phyloP scores from a whole-genome alignment of 2,329 filamentous ascomycete species.

The Apiospora marii region DNA sequence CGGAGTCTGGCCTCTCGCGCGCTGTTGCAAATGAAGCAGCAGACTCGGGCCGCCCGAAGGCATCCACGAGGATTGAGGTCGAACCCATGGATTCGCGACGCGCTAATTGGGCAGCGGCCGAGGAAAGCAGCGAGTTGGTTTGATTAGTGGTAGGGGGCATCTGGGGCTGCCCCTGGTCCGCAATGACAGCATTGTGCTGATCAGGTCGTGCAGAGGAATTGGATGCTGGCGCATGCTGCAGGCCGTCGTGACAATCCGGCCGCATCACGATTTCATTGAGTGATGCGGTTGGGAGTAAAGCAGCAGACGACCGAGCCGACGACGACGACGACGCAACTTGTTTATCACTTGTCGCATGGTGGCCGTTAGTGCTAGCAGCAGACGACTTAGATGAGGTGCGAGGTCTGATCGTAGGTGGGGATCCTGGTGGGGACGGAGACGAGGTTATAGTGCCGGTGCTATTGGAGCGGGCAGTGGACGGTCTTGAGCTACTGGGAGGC shows the following conservation, averaged over 20 bases:
- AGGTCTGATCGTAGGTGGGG: conserved; percentile 30
- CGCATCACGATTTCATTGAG: conserved; percentile 37
- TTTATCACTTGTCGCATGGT: conserved; percentile 12
- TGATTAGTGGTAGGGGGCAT: conserved; percentile 19
- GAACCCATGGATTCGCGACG: conserved; percentile 19
- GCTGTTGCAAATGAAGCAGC: conserved; percentile 25
- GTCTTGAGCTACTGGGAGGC: conserved; percentile 36
- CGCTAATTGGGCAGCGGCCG: conserved; percentile 1
- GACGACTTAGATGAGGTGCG: conserved; percentile 32
- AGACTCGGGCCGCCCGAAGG: conserved; percentile 23
- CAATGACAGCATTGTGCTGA: not conserved
- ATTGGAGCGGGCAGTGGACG: conserved; percentile 34
- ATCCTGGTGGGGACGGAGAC: conserved; percentile 13
- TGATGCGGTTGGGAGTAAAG: conserved; percentile 30
- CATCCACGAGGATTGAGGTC: conserved; percentile 21
- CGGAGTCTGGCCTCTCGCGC: conserved; percentile 20
- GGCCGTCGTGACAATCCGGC: conserved; percentile 24
- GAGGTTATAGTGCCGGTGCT: conserved; percentile 27
- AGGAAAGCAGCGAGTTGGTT: conserved; percentile 2
- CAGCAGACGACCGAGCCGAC: not conserved
- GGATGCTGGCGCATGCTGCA: not conserved
- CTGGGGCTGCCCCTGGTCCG: conserved; percentile 7
- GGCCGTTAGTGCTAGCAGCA: conserved; percentile 21
- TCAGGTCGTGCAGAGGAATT: not conserved
- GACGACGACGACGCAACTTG: conserved; percentile 21